Percentiles rank a stretch among this genome's conserved stretches.
Evolutionary conservation across 768 basidiomycete genomes (phyloP).

Genomic region (Hypsizygus marmoreus): DNA sequence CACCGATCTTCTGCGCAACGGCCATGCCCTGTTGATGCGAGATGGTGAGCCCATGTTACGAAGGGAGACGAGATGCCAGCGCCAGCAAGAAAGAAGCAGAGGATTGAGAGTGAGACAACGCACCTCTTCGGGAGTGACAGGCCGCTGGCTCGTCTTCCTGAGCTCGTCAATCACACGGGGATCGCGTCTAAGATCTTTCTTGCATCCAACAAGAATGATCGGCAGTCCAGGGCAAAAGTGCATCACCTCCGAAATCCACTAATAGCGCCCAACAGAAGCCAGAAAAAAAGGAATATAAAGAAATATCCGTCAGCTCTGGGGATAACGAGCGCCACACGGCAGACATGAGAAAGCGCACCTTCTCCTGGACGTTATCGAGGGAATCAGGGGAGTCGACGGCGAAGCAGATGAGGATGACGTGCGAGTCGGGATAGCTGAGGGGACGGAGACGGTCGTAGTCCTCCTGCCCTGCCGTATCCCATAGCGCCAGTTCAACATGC

Average conservation of each 20-base stretch:
- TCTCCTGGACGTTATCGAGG: conserved; percentile 99
- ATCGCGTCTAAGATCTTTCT: conserved; percentile 97
- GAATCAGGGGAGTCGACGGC: conserved; percentile 98
- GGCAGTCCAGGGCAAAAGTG: conserved; percentile 96
- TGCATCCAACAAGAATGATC: conserved; percentile 97
- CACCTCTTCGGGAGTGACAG: conserved; percentile 93
- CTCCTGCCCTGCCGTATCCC: conserved; percentile 99
- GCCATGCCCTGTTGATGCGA: conserved; percentile 73
- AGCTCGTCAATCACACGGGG: conserved; percentile 92
- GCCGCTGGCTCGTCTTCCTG: conserved; percentile 90
- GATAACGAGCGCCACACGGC: too few relatives aligned
- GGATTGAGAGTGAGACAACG: conserved; percentile 17
- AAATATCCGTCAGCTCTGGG: too few relatives aligned
- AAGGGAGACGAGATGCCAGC: neutral
- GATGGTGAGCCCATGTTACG: neutral
- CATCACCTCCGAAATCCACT: conserved; percentile 99
- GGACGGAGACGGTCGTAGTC: conserved; percentile 99
- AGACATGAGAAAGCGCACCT: conserved; percentile 56
- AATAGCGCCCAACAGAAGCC: conserved; percentile 11
- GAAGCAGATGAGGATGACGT: conserved; percentile 99
- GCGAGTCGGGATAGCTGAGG: conserved; percentile 98
- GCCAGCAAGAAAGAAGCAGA: conserved; percentile 2
- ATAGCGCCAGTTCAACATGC: conserved; percentile 96
- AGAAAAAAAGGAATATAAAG: conserved; percentile 3
- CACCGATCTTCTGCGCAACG: conserved; percentile 93